Percentiles rank a stretch among this genome's conserved stretches.
phyloP scores from a whole-genome alignment of 2,329 filamentous ascomycete genomes.

The Leptographium wingfieldii region DNA sequence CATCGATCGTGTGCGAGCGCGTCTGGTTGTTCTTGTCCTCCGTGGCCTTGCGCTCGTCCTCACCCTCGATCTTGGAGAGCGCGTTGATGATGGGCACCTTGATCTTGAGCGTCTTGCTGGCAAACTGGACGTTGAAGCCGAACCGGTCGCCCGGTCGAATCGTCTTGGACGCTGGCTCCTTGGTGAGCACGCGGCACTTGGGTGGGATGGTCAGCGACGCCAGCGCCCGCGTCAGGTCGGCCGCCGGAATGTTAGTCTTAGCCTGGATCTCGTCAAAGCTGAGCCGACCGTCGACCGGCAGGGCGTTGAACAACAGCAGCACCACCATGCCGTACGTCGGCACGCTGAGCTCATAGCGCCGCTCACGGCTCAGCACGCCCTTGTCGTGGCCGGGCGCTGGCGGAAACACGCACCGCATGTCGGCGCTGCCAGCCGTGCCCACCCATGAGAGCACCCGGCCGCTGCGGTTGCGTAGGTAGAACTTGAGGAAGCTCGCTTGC shows the following conservation, averaged over 20 bases:
- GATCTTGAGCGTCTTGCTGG: conserved; percentile 73
- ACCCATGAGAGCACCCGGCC: conserved; percentile 83
- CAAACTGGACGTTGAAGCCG: conserved; percentile 68
- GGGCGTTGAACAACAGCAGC: conserved; percentile 76
- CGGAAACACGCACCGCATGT: conserved; percentile 70
- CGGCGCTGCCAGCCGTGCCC: conserved; percentile 60
- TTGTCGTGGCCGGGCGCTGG: conserved; percentile 58
- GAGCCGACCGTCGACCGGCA: conserved; percentile 31
- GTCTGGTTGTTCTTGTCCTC: conserved; percentile 65
- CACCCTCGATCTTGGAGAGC: conserved; percentile 73
- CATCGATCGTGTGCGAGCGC: conserved; percentile 59
- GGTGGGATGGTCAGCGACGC: conserved; percentile 72
- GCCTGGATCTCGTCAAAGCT: conserved; percentile 70
- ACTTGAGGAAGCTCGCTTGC: conserved; percentile 76
- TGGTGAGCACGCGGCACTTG: conserved; percentile 69
- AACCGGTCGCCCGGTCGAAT: conserved; percentile 69
- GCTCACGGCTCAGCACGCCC: conserved; percentile 44
- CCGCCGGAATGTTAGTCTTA: conserved; percentile 62
- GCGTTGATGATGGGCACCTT: conserved; percentile 77
- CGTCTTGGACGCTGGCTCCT: conserved; percentile 67
- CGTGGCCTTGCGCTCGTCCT: conserved; percentile 54
- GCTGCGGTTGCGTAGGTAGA: conserved; percentile 76
- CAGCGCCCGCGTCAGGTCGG: conserved; percentile 64
- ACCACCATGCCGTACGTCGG: conserved; percentile 89
- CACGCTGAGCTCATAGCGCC: conserved; percentile 81